Evolutionary conservation across 1,284 basidiomycete species (phyloP).

Genomic region (Coniferiporia weirii): DNA sequence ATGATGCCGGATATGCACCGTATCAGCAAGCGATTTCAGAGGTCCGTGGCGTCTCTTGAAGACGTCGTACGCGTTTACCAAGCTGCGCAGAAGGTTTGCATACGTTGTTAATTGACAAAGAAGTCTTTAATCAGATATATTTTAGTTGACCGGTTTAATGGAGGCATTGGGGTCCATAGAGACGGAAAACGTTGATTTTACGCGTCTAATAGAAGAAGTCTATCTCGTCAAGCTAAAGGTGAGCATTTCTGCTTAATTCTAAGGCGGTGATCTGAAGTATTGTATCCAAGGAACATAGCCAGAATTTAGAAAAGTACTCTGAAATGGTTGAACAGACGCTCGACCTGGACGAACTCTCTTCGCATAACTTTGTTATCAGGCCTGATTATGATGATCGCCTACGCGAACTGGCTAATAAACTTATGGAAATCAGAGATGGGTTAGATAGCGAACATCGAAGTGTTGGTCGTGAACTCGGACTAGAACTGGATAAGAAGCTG

Average conservation of each 20-base stretch:
- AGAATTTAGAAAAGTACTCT: slow-evolving; percentile 69
- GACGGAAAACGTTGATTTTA: slow-evolving; percentile 42
- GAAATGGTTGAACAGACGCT: slow-evolving; percentile 97
- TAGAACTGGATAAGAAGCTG: slow-evolving; percentile 95
- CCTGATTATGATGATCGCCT: slow-evolving; percentile 85
- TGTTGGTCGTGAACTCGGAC: slow-evolving; percentile 67
- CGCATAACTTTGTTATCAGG: slow-evolving; percentile 90
- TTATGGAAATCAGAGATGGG: slow-evolving; percentile 71
- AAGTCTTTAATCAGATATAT: not conserved
- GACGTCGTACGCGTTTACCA: slow-evolving; percentile 98
- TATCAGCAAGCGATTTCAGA: slow-evolving; percentile 90
- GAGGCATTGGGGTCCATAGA: slow-evolving; percentile 53
- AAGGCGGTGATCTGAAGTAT: not conserved
- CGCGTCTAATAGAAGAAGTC: slow-evolving; percentile 57
- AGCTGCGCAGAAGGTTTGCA: slow-evolving; percentile 59
- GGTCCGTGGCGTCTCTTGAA: slow-evolving; percentile 79
- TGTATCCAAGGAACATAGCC: slow-evolving; percentile 49
- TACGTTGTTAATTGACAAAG: not conserved
- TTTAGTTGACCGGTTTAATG: slow-evolving; percentile 73
- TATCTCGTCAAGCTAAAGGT: slow-evolving; percentile 66
- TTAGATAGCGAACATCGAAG: slow-evolving; percentile 80
- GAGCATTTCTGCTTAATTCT: slow-evolving; percentile 19
- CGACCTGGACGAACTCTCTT: slow-evolving; percentile 80
- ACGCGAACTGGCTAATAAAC: slow-evolving; percentile 61
- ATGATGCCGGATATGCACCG: slow-evolving; percentile 94